A percentile compares a stretch with the other conserved stretches of the same genome.
Evolutionary conservation across 495 filamentous ascomycete species (phyloP).

Genomic region (Rhypophila decipiens): DNA sequence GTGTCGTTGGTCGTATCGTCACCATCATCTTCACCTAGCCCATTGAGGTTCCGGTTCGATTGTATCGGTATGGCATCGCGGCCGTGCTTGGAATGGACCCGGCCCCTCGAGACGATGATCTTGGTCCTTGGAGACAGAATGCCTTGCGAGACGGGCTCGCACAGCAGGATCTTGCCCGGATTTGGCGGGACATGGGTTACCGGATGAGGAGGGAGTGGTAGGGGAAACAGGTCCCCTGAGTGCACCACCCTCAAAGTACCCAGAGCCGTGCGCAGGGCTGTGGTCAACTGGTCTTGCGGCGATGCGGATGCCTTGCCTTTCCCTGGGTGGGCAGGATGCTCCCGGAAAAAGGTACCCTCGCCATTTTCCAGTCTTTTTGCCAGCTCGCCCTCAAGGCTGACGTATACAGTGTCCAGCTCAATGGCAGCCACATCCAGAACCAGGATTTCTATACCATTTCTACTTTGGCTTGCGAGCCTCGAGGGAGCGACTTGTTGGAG

Average conservation of each 20-base stretch:
- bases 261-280: constrained; percentile 72
- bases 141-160: constrained; percentile 77
- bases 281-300: constrained; percentile 62
- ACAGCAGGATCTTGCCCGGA: constrained; percentile 74
- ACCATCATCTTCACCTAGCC: constrained; percentile 50
- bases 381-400: constrained; percentile 75
- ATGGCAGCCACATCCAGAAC: constrained; percentile 76
- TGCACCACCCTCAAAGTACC: constrained; percentile 68
- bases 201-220: constrained; percentile 79
- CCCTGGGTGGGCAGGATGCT: constrained; percentile 31
- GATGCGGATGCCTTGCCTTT: constrained; percentile 17
- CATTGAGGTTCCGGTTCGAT: constrained; percentile 43
- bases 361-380: constrained; percentile 49
- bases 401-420: constrained; percentile 73
- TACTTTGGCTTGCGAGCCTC: constrained; percentile 54
- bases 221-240: constrained; percentile 72
- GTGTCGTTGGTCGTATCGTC: constrained; percentile 79
- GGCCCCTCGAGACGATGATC: constrained; percentile 58
- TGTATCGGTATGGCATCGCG: constrained; percentile 28
- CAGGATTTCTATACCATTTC: constrained; percentile 67
- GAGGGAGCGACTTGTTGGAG: constrained; percentile 55
- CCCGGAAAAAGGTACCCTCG: constrained; percentile 49
- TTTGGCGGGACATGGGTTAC: constrained; percentile 79
- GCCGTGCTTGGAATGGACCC: constrained; percentile 40
- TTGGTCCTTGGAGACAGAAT: constrained; percentile 62